Conservation (phyloP, 2,329 filamentous ascomycete genomes). For the Fusarium nematophilum region DNA sequence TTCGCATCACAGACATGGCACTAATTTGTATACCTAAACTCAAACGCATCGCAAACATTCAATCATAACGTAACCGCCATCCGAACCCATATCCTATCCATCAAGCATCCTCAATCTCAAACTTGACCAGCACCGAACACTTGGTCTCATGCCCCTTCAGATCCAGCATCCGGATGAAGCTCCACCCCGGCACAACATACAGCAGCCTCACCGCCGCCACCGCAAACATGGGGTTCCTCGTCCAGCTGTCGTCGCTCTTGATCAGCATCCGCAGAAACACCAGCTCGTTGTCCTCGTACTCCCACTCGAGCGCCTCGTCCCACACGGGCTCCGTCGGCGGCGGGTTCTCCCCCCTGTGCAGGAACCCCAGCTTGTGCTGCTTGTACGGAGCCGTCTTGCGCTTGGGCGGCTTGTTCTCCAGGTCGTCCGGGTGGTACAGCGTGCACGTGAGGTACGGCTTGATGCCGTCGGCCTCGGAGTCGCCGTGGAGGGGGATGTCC, state of each 20-base stretch:
- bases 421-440: slow-evolving; percentile 67
- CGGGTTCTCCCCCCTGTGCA: slow-evolving; percentile 69
- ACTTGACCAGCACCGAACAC: slow-evolving; percentile 70
- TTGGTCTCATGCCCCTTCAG: slow-evolving; percentile 72
- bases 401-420: slow-evolving; percentile 63
- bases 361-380: slow-evolving; percentile 66
- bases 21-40: too few species aligned
- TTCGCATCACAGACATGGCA: too few species aligned
- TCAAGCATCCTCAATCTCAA: slow-evolving; percentile 62
- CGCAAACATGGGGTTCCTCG: slow-evolving; percentile 70
- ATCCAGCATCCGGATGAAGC: slow-evolving; percentile 73
- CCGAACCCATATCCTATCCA: too few species aligned
- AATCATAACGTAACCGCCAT: too few species aligned
- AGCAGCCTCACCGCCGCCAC: slow-evolving; percentile 69
- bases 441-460: slow-evolving; percentile 75
- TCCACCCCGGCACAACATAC: slow-evolving; percentile 69
- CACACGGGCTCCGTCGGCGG: slow-evolving; percentile 71
- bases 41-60: too few species aligned
- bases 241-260: slow-evolving; percentile 74
- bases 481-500: slow-evolving; percentile 66
- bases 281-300: slow-evolving; percentile 74
- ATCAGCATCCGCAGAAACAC: slow-evolving; percentile 73
- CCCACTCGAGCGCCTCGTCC: slow-evolving; percentile 75
- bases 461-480: slow-evolving; percentile 63
- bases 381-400: slow-evolving; percentile 71